These are phyloP conservation scores for Leccinum variicolor DNA, from an alignment of 768 basidiomycete genomes.

Conservation along the genomic window DNA sequence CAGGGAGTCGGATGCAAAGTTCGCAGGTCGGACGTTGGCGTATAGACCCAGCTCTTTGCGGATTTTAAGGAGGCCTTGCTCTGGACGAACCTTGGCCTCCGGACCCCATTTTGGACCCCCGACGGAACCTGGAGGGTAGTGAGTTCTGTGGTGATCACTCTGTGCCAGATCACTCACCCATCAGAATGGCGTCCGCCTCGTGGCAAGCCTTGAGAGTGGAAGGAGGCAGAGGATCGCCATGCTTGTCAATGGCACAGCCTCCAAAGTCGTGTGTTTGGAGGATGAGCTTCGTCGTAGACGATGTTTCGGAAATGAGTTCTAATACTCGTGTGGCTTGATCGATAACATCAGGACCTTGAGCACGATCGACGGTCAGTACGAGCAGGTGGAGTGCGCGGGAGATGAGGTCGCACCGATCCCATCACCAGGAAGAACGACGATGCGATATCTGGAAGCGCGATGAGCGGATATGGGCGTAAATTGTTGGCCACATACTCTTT, in stretches of 20 bases:
- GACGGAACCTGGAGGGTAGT: slow-evolving; percentile 69
- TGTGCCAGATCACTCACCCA: slow-evolving; percentile 61
- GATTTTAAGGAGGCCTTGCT: slow-evolving; percentile 82
- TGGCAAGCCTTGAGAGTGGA: slow-evolving; percentile 86
- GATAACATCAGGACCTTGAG: slow-evolving; percentile 84
- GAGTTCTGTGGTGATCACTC: not conserved
- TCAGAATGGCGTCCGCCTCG: slow-evolving; percentile 91
- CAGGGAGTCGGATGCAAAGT: slow-evolving; percentile 90
- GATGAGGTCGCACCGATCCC: slow-evolving; percentile 72
- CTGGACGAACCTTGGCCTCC: slow-evolving; percentile 82
- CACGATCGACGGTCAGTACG: not conserved
- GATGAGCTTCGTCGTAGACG: slow-evolving; percentile 63
- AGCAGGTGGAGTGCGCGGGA: not conserved
- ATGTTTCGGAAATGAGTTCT: slow-evolving; percentile 60
- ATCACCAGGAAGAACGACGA: slow-evolving; percentile 92
- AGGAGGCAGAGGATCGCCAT: slow-evolving; percentile 81
- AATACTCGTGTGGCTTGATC: slow-evolving; percentile 83
- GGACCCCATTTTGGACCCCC: slow-evolving; percentile 99
- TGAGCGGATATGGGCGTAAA: slow-evolving; percentile 7
- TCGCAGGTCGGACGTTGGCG: slow-evolving; percentile 97
- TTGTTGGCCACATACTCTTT: slow-evolving; percentile 40
- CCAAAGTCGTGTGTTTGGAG: slow-evolving; percentile 83
- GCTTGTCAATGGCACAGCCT: slow-evolving; percentile 87
- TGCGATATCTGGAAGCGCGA: slow-evolving; percentile 59
- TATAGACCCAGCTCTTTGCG: slow-evolving; percentile 94